phyloP scores from a whole-genome alignment of 306 rosid species.

The Corylus avellana region DNA sequence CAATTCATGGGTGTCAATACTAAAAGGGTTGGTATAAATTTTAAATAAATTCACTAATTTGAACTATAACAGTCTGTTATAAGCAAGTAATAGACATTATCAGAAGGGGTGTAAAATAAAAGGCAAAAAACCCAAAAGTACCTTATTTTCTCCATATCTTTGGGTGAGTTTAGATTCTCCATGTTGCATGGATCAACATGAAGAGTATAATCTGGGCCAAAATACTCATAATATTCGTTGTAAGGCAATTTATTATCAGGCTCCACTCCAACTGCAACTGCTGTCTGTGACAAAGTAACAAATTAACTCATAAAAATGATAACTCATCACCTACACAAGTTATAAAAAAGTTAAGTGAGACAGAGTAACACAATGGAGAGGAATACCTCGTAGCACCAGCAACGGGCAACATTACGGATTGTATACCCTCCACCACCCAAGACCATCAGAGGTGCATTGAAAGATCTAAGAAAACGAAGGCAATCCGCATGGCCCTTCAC shows the following conservation, averaged over 20 bases:
- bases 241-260: slow-evolving; percentile 87
- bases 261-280: slow-evolving; percentile 92
- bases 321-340: slow-evolving; percentile 4
- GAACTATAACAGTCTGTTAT: not conserved
- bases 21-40: not conserved
- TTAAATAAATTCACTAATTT: not conserved
- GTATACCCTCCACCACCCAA: slow-evolving; percentile 98
- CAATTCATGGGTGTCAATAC: not conserved
- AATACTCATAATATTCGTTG: slow-evolving; percentile 86
- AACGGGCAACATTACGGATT: slow-evolving; percentile 86
- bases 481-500: slow-evolving; percentile 93
- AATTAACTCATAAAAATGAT: slow-evolving; percentile 23
- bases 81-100: not conserved
- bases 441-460: slow-evolving; percentile 84
- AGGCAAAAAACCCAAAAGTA: slow-evolving; percentile 14
- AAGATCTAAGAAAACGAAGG: slow-evolving; percentile 79
- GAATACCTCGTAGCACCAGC: slow-evolving; percentile 94
- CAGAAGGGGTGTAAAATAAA: not conserved
- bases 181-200: slow-evolving; percentile 73
- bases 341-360: slow-evolving; percentile 10
- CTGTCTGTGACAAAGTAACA: slow-evolving; percentile 61
- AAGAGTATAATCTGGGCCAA: slow-evolving; percentile 89
- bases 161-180: slow-evolving; percentile 77
- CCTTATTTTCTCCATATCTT: slow-evolving; percentile 91
- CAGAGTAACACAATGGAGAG: slow-evolving; percentile 1